These are phyloP conservation scores for Skeletonema grethae DNA, from an alignment of 108 stramenopile genomes.

Conservation along the genomic window DNA sequence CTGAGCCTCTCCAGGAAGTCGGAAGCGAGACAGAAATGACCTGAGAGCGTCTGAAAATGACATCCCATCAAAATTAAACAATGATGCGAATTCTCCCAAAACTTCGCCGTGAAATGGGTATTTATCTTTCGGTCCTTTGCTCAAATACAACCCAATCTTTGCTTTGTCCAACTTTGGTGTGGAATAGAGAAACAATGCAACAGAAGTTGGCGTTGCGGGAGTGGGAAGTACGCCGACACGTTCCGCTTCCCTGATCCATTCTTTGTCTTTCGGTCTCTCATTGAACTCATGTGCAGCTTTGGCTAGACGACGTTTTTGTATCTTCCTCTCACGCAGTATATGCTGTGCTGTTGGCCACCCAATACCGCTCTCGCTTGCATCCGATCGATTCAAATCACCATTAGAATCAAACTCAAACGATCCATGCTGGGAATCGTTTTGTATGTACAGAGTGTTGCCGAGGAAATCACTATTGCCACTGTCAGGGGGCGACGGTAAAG, in stretches of 20 bases:
- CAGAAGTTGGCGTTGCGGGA: slow-evolving; percentile 50
- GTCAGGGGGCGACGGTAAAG: slow-evolving; percentile 24
- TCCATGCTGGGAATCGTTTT: slow-evolving; percentile 11
- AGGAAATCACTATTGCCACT: slow-evolving; percentile 47
- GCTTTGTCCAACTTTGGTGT: slow-evolving; percentile 90
- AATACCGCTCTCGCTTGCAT: slow-evolving; percentile 28
- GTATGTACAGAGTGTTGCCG: slow-evolving; percentile 13
- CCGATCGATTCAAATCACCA: no score
- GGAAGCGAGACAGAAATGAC: slow-evolving; percentile 82
- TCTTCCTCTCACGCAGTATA: slow-evolving; percentile 80
- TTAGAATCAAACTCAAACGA: slow-evolving; percentile 21
- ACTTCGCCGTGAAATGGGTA: slow-evolving; percentile 91
- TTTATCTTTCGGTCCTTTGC: slow-evolving; percentile 87
- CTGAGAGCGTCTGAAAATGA: slow-evolving; percentile 86
- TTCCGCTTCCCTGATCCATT: slow-evolving; percentile 83
- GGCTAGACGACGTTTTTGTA: slow-evolving; percentile 73
- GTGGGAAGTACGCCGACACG: slow-evolving; percentile 63
- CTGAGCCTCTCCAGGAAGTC: slow-evolving; percentile 97
- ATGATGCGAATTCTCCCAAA: slow-evolving; percentile 55
- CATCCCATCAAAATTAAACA: slow-evolving; percentile 78
- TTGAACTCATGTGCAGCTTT: slow-evolving; percentile 85
- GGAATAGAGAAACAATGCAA: slow-evolving; percentile 83
- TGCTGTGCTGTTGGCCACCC: slow-evolving; percentile 44
- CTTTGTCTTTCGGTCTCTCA: slow-evolving; percentile 55
- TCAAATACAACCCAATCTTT: slow-evolving; percentile 88